These are phyloP conservation scores for Fusarium incarnatum DNA, from an alignment of 2,329 filamentous ascomycete species.

Conservation along the genomic window DNA sequence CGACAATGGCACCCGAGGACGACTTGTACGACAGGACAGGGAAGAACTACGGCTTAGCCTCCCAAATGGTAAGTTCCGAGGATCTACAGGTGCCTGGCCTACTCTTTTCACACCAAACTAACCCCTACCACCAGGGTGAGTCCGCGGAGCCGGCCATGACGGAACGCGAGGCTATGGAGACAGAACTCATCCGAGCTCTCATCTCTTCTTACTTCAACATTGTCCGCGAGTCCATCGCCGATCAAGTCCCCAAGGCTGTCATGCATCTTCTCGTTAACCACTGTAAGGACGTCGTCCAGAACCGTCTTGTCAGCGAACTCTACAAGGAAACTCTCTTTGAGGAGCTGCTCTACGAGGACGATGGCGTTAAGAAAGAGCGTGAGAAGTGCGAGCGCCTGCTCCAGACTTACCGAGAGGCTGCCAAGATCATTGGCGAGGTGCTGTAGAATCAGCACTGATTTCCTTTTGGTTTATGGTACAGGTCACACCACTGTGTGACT, in stretches of 20 bases:
- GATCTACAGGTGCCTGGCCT: constrained; percentile 16
- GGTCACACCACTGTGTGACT: constrained; percentile 7
- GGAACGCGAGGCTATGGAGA: constrained; percentile 96
- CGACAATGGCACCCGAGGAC: constrained; percentile 54
- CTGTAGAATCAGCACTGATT: constrained; percentile 63
- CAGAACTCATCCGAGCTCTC: constrained; percentile 93
- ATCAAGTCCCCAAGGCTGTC: constrained; percentile 97
- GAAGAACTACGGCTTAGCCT: constrained; percentile 57
- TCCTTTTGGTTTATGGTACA: constrained; percentile 22
- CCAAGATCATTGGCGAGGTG: constrained; percentile 98
- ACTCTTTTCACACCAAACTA: constrained; percentile 28
- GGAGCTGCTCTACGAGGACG: constrained; percentile 96
- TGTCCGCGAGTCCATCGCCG: constrained; percentile 96
- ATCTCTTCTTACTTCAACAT: constrained; percentile 99
- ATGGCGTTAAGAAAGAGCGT: constrained; percentile 95
- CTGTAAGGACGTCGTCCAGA: constrained; percentile 98
- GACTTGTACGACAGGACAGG: constrained; percentile 57
- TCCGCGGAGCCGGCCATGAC: constrained; percentile 87
- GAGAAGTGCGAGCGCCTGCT: constrained; percentile 98
- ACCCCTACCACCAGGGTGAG: constrained; percentile 58
- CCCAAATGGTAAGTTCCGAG: constrained; percentile 68
- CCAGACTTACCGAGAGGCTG: constrained; percentile 95
- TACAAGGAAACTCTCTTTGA: constrained; percentile 93
- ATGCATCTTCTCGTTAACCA: constrained; percentile 99
- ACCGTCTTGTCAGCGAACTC: constrained; percentile 92